Evolutionary conservation across 768 basidiomycete species (phyloP).

Genomic region (Pleurotus sapidus): DNA sequence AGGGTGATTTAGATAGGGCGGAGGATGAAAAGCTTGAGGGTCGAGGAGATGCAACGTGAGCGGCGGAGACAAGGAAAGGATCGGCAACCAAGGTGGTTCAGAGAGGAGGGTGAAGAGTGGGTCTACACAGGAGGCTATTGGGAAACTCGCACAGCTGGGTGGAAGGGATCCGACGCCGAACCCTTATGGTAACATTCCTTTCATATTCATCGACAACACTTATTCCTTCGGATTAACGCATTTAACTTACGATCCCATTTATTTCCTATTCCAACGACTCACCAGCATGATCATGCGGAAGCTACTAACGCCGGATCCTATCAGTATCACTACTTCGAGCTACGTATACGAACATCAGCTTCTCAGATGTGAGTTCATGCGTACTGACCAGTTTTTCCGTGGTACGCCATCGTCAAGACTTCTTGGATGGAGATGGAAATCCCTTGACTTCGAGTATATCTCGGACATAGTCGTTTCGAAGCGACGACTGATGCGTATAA

Average conservation of each 20-base stretch:
- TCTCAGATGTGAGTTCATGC: neutral
- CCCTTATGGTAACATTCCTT: slow-evolving; percentile 58
- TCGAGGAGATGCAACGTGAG: slow-evolving; percentile 78
- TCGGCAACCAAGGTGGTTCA: slow-evolving; percentile 72
- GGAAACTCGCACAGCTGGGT: slow-evolving; percentile 67
- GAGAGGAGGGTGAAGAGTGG: slow-evolving; percentile 69
- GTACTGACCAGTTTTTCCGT: slow-evolving; percentile 1
- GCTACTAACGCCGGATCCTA: neutral
- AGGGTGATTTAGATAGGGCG: slow-evolving; percentile 67
- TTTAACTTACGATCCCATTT: neutral
- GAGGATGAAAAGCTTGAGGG: slow-evolving; percentile 67
- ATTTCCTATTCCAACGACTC: neutral
- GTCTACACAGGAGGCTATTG: slow-evolving; percentile 78
- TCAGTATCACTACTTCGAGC: neutral
- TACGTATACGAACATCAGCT: slow-evolving; percentile 1
- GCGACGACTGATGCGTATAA: neutral
- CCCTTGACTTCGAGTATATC: neutral
- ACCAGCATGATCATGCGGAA: neutral
- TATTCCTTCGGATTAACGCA: slow-evolving; percentile 8
- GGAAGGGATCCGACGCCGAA: slow-evolving; percentile 48
- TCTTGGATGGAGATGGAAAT: neutral
- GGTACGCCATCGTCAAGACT: neutral
- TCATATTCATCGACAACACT: neutral
- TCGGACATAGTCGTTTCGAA: slow-evolving; percentile 4
- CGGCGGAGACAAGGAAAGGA: slow-evolving; percentile 63